Conservation (phyloP, 1,284 basidiomycete genomes). For the Xanthoconium separans region DNA sequence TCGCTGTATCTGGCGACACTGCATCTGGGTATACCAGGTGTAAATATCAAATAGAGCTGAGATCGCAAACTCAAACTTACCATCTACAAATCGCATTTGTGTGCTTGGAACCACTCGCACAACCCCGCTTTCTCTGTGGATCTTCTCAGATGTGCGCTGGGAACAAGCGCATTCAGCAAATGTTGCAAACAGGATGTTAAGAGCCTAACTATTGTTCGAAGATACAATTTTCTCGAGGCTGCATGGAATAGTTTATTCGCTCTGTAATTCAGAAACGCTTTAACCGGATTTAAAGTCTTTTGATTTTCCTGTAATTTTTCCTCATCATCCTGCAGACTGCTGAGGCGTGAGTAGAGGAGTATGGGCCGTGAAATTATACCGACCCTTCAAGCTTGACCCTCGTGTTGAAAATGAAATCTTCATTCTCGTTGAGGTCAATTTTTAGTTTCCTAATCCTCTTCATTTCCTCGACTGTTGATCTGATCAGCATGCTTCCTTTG, state of each 20-base stretch:
- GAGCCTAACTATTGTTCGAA: constrained; percentile 4
- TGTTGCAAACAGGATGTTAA: background rate
- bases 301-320: background rate
- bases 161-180: background rate
- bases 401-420: constrained; percentile 3
- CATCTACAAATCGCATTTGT: background rate
- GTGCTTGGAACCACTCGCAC: background rate
- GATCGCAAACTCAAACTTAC: background rate
- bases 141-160: constrained; percentile 15
- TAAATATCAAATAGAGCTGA: background rate
- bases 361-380: background rate
- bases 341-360: background rate
- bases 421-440: background rate
- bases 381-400: constrained; percentile 2
- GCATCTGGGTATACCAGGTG: background rate
- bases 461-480: too few relatives aligned
- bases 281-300: background rate
- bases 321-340: background rate
- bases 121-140: constrained; percentile 3
- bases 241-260: constrained; percentile 6
- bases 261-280: background rate
- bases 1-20: background rate
- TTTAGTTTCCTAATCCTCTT: too few relatives aligned
- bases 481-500: too few relatives aligned
- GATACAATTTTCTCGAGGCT: background rate